These are phyloP conservation scores for Cercospora brassicicola DNA, from an alignment of 2,329 filamentous ascomycete species.

Conservation along the genomic window DNA sequence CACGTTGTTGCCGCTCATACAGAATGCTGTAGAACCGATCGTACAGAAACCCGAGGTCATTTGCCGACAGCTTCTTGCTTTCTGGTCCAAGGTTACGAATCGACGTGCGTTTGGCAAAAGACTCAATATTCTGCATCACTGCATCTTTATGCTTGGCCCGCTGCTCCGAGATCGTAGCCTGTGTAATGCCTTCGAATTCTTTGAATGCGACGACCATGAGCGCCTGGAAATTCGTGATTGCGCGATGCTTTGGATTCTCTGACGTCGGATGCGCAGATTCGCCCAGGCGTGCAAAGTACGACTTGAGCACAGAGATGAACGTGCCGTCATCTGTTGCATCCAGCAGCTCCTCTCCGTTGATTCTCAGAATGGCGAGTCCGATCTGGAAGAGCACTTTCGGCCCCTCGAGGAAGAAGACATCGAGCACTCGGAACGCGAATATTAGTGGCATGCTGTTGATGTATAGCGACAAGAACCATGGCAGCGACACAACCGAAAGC, in stretches of 20 bases:
- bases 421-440: conserved; percentile 92
- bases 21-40: conserved; percentile 90
- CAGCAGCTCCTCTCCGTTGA: conserved; percentile 93
- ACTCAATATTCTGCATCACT: conserved; percentile 93
- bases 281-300: conserved; percentile 88
- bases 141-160: conserved; percentile 90
- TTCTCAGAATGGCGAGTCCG: conserved; percentile 90
- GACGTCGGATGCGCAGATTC: conserved; percentile 95
- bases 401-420: conserved; percentile 97
- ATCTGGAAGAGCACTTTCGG: conserved; percentile 98
- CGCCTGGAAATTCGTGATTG: conserved; percentile 94
- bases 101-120: conserved; percentile 92
- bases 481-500: conserved; percentile 91
- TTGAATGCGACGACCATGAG: conserved; percentile 99
- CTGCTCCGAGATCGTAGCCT: conserved; percentile 85
- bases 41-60: conserved; percentile 86
- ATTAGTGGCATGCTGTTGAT: conserved; percentile 99
- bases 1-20: conserved; percentile 86
- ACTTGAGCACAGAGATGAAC: conserved; percentile 93
- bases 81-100: conserved; percentile 94
- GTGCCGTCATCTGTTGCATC: conserved; percentile 93
- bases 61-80: conserved; percentile 82
- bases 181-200: conserved; percentile 93
- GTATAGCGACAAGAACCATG: conserved; percentile 97
- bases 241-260: conserved; percentile 88